A percentile compares a stretch with the other conserved stretches of the same genome.
Conservation (phyloP, 768 basidiomycete species). For the Mycena alexandri region DNA sequence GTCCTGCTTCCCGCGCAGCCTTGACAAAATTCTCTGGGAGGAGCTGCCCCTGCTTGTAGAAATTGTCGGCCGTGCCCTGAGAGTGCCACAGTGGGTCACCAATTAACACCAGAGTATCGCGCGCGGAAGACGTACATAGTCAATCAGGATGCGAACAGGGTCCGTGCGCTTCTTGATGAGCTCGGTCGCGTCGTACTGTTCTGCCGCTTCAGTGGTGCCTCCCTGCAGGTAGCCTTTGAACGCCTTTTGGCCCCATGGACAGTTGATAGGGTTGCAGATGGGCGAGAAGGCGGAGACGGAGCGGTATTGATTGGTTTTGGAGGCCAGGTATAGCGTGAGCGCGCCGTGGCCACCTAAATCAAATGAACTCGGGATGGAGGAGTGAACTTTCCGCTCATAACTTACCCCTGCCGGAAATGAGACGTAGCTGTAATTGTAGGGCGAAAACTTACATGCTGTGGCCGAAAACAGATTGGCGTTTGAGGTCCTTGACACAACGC, state of each 20-base stretch:
- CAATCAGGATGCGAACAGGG: conserved; percentile 84
- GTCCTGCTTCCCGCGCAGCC: conserved; percentile 80
- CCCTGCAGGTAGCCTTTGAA: conserved; percentile 87
- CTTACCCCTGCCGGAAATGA: conserved; percentile 15
- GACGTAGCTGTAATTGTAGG: not conserved
- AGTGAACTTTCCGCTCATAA: not conserved
- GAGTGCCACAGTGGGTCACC: not conserved
- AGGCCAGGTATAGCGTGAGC: conserved; percentile 87
- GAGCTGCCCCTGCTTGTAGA: conserved; percentile 88
- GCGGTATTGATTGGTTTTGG: conserved; percentile 77
- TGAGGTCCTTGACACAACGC: conserved; percentile 66
- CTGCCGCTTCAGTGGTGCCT: conserved; percentile 80
- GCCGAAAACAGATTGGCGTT: conserved; percentile 89
- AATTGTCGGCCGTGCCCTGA: conserved; percentile 86
- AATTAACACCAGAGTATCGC: not conserved
- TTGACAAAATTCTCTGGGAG: conserved; percentile 90
- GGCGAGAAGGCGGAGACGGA: conserved; percentile 93
- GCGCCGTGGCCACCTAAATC: conserved; percentile 93
- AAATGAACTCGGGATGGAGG: not conserved
- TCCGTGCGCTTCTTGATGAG: conserved; percentile 75
- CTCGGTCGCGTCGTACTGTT: conserved; percentile 86
- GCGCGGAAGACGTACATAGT: conserved; percentile 72
- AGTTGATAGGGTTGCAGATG: conserved; percentile 86
- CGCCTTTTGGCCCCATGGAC: conserved; percentile 94
- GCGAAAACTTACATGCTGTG: conserved; percentile 79